These are phyloP conservation scores for Bretziella fagacearum DNA, from an alignment of 2,329 filamentous ascomycete species.

Conservation along the genomic window DNA sequence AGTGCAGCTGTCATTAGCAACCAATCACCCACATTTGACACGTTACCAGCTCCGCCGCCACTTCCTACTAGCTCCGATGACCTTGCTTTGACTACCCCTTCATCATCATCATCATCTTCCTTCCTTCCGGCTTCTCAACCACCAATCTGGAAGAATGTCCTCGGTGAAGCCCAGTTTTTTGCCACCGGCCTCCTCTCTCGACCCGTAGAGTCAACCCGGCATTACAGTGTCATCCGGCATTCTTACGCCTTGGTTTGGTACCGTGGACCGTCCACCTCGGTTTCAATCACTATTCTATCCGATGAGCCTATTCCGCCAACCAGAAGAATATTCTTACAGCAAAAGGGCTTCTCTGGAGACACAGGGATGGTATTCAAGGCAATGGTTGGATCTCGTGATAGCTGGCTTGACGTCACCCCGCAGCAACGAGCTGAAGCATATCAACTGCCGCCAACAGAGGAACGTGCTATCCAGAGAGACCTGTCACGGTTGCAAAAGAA, in stretches of 20 bases:
- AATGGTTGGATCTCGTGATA: slow-evolving; percentile 38
- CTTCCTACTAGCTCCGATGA: background rate
- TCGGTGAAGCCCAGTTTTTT: slow-evolving; percentile 45
- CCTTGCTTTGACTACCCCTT: background rate
- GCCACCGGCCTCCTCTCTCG: slow-evolving; percentile 47
- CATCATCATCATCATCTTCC: background rate
- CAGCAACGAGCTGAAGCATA: slow-evolving; percentile 27
- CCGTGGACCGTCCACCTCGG: slow-evolving; percentile 43
- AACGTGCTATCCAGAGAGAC: slow-evolving; percentile 51
- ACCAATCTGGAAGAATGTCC: slow-evolving; percentile 28
- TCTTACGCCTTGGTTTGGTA: slow-evolving; percentile 49
- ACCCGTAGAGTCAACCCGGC: slow-evolving; percentile 46
- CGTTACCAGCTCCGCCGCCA: background rate
- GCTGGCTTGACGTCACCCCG: slow-evolving; percentile 55
- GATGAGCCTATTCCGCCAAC: slow-evolving; percentile 37
- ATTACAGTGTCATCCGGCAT: slow-evolving; percentile 51
- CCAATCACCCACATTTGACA: background rate
- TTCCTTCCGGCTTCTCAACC: background rate
- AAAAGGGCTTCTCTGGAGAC: slow-evolving; percentile 50
- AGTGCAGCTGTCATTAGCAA: slow-evolving; percentile 8
- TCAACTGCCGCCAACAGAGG: slow-evolving; percentile 38
- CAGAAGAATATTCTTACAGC: slow-evolving; percentile 50
- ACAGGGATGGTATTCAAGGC: slow-evolving; percentile 51
- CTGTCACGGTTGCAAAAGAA: slow-evolving; percentile 46
- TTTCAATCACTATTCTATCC: slow-evolving; percentile 47